A percentile compares a stretch with the other conserved stretches of the same genome.
These are phyloP conservation scores for Gastrolobium villosum DNA, from an alignment of 306 rosid species.

Conservation along the genomic window DNA sequence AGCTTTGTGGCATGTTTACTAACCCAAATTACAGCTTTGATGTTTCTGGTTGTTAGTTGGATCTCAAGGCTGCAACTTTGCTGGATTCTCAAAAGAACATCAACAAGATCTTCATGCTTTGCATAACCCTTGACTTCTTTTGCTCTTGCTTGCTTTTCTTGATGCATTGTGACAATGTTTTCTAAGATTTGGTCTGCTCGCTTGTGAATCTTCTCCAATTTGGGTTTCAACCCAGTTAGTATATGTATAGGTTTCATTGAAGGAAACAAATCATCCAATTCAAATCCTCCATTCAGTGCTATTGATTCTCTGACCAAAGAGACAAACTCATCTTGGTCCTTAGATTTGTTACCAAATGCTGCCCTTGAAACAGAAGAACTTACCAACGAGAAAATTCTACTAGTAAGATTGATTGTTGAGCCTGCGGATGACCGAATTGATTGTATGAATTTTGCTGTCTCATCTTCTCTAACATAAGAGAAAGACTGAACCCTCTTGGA, in stretches of 20 bases:
- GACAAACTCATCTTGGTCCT: not conserved
- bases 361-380: not conserved
- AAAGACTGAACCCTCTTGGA: not conserved
- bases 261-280: not conserved
- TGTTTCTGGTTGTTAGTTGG: not conserved
- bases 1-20: not conserved
- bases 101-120: slow-evolving; percentile 40
- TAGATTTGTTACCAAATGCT: not conserved
- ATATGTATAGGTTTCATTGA: not conserved
- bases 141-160: not conserved
- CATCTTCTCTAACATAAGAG: not conserved
- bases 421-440: not conserved
- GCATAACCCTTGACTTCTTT: not conserved
- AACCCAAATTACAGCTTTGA: slow-evolving; percentile 48
- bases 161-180: slow-evolving; percentile 1
- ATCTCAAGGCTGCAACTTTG: slow-evolving; percentile 2
- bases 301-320: too few relatives aligned
- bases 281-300: not conserved
- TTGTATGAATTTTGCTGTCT: not conserved
- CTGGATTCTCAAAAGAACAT: slow-evolving; percentile 47
- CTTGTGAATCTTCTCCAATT: not conserved
- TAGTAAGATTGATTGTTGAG: not conserved
- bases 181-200: not conserved
- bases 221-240: not conserved
- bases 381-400: not conserved